Evolutionary conservation across 176 grass and related monocot genomes (phyloP), one percentile per base, ranked within the genome.

Genomic region (Sorghum bicolor): DNA sequence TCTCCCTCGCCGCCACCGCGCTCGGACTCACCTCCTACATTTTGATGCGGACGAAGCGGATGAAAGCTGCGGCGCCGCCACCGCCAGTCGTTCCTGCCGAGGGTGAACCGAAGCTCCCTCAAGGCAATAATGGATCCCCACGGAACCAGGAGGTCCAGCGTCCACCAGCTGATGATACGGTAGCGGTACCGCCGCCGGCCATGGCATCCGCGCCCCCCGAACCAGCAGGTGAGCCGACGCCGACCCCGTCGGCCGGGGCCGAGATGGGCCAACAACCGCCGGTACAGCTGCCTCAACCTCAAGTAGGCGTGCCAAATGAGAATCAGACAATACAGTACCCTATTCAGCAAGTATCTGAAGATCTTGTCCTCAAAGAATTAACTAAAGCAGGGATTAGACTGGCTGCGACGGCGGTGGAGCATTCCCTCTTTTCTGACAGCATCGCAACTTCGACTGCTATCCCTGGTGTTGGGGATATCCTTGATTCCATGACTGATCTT

Each of bases 1-100:
- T 89, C 62, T 2, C 70, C 47, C 87, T 89, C n/a, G 76, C 22
- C 12, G 76, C 82, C 87, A 85, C 70, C n/a, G 82, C 77, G 15
- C 82, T 81, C 63, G 70, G 70, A 48, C 3, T 89, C 87, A 8
- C 70, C 76, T 89, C 82, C n/a, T 80, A 12, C 57, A 3, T 61
- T 19, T 11, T 68, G 66, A 37, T 5, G 19, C 66, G 66, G 66
- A 68, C 4, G 32, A 8, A 22, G 66, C 33, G 16, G 33, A 1
- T 10, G 6, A 10, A n/a, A 9, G 33, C 19, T 10, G 8, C 31
- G 17, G 64, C 17, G 15, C 15, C 17, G 33, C 0, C 33, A 19
- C 16, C 66, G 4, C 9, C 3, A 1, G 57, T 12, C 22, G 66
- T 38, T n/a, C 66, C 33, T n/a, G 66, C 32, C 66, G 10, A 61